phyloP scores from a whole-genome alignment of 1,139 yeast species.

The Debaryomyces subglobosus region DNA sequence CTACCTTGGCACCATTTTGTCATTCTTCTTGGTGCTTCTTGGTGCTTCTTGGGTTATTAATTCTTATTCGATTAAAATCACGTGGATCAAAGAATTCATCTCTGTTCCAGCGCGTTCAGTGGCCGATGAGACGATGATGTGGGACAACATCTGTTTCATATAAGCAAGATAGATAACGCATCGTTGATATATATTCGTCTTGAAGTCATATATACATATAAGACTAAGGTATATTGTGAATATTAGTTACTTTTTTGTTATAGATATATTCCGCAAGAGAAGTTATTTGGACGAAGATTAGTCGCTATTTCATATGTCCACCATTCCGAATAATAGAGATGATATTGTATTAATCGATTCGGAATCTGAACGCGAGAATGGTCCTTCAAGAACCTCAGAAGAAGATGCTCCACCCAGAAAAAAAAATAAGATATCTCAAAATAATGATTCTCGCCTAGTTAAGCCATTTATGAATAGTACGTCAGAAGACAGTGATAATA shows the following conservation, averaged over 20 bases:
- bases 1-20: neutral
- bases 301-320: conserved; percentile 6
- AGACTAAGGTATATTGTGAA: neutral
- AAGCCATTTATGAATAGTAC: conserved; percentile 13
- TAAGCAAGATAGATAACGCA: neutral
- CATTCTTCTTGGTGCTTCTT: neutral
- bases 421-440: conserved; percentile 13
- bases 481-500: conserved; percentile 8
- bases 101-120: neutral
- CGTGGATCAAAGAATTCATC: neutral
- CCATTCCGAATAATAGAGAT: conserved; percentile 3
- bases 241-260: neutral
- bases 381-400: neutral
- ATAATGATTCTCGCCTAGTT: neutral
- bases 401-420: conserved; percentile 9
- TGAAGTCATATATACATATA: neutral
- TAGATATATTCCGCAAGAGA: neutral
- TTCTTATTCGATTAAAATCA: neutral
- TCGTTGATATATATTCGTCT: neutral
- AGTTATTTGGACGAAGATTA: neutral
- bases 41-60: neutral
- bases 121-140: conserved; percentile 3
- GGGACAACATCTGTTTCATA: conserved; percentile 1
- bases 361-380: conserved; percentile 18
- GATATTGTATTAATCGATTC: conserved; percentile 25